Evolutionary conservation across 306 rosid genomes (phyloP).

Genomic region (Senna tora): DNA sequence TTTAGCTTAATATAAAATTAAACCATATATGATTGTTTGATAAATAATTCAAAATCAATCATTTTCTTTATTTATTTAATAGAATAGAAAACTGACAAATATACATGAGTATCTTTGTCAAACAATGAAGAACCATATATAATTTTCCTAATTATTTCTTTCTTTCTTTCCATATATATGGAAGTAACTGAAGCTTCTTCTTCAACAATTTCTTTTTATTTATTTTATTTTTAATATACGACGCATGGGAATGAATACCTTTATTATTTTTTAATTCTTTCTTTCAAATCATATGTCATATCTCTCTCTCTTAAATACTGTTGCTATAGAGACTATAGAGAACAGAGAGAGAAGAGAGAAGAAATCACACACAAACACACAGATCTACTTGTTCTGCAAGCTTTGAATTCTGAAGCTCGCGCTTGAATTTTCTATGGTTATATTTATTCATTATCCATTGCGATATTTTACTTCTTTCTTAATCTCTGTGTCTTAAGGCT

Average conservation of each 20-base stretch:
- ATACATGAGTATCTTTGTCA: background rate
- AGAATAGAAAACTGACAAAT: background rate
- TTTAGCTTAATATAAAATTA: no score
- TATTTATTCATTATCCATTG: slow-evolving; percentile 31
- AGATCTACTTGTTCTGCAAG: slow-evolving; percentile 42
- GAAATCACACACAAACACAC: no score
- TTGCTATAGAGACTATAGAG: no score
- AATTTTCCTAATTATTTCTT: slow-evolving; percentile 2
- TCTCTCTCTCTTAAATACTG: slow-evolving; percentile 37
- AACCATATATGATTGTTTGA: background rate
- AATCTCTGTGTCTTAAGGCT: background rate
- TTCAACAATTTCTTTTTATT: slow-evolving; percentile 29
- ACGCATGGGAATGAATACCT: slow-evolving; percentile 5
- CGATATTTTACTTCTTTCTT: background rate
- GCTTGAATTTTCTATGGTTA: background rate
- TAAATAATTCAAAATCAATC: background rate
- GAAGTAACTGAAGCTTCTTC: slow-evolving; percentile 49
- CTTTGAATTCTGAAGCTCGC: slow-evolving; percentile 8
- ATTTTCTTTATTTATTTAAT: background rate
- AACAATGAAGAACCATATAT: background rate
- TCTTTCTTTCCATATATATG: background rate
- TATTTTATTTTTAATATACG: background rate
- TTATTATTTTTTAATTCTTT: background rate
- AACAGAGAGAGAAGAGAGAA: slow-evolving; percentile 14
- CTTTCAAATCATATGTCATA: slow-evolving; percentile 44